Evolutionary conservation across 305 asterid genomes (phyloP).

Genomic region (Fraxinus platypoda): DNA sequence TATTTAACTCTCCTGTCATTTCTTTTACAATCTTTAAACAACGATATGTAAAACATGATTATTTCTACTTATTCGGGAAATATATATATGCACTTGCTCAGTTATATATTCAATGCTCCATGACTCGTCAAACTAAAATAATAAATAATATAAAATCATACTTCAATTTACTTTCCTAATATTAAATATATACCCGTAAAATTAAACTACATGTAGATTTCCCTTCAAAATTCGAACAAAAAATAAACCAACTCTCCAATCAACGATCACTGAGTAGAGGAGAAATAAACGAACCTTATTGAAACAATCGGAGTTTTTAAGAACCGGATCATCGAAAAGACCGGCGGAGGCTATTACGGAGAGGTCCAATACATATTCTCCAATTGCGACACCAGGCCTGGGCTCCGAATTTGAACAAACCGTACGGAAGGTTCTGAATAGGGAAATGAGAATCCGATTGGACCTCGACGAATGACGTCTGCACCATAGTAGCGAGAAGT

Average conservation of each 20-base stretch:
- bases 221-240: neutral
- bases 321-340: slow-evolving; percentile 71
- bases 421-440: slow-evolving; percentile 83
- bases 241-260: neutral
- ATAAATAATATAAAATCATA: neutral
- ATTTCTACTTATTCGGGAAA: neutral
- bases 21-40: neutral
- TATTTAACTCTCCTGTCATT: neutral
- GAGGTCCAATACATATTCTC: slow-evolving; percentile 74
- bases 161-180: neutral
- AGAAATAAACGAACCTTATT: slow-evolving; percentile 46
- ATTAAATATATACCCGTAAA: neutral
- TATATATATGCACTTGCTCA: neutral
- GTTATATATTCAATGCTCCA: neutral
- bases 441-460: slow-evolving; percentile 87
- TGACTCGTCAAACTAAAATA: neutral
- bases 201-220: neutral
- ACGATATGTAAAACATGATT: neutral
- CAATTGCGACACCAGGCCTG: slow-evolving; percentile 78
- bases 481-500: neutral
- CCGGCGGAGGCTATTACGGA: slow-evolving; percentile 63
- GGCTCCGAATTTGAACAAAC: slow-evolving; percentile 72
- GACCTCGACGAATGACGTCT: slow-evolving; percentile 77
- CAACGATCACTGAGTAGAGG: neutral
- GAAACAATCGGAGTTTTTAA: slow-evolving; percentile 69